Conservation (phyloP, 345 rosid genomes). For the Excoecaria agallocha region DNA sequence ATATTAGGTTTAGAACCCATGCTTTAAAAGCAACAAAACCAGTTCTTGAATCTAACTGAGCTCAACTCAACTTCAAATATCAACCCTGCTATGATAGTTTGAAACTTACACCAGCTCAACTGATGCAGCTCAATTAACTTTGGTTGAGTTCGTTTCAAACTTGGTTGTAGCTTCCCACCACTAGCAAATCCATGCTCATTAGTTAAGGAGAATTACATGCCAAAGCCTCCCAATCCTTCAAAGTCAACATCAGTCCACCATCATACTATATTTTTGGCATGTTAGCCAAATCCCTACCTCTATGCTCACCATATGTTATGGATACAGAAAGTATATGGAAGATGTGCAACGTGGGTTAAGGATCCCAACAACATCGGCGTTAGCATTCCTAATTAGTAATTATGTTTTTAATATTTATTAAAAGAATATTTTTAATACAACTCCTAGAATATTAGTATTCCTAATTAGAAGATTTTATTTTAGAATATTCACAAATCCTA, state of each 20-base stretch:
- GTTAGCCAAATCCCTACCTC: not conserved
- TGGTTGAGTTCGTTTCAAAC: not conserved
- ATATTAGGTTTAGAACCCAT: not conserved
- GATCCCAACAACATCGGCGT: too few relatives aligned
- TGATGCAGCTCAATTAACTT: not conserved
- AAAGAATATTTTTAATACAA: too few relatives aligned
- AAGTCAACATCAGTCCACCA: not conserved
- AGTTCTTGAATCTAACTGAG: not conserved
- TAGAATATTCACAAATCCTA: too few relatives aligned
- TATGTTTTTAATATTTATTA: too few relatives aligned
- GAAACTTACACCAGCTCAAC: not conserved
- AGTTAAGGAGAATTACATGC: not conserved
- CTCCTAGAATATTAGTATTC: too few relatives aligned
- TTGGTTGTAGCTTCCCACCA: not conserved
- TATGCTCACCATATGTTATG: not conserved
- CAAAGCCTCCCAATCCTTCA: not conserved
- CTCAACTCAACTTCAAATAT: not conserved
- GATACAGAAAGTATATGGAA: too few relatives aligned
- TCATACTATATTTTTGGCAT: not conserved
- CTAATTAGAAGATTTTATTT: too few relatives aligned
- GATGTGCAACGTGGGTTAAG: too few relatives aligned
- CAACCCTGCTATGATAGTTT: not conserved
- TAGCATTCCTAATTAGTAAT: too few relatives aligned
- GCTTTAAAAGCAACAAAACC: not conserved
- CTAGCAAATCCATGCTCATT: not conserved